These are phyloP conservation scores for Microthyrium microscopicum DNA, from an alignment of 2,329 filamentous ascomycete genomes.

Conservation along the genomic window DNA sequence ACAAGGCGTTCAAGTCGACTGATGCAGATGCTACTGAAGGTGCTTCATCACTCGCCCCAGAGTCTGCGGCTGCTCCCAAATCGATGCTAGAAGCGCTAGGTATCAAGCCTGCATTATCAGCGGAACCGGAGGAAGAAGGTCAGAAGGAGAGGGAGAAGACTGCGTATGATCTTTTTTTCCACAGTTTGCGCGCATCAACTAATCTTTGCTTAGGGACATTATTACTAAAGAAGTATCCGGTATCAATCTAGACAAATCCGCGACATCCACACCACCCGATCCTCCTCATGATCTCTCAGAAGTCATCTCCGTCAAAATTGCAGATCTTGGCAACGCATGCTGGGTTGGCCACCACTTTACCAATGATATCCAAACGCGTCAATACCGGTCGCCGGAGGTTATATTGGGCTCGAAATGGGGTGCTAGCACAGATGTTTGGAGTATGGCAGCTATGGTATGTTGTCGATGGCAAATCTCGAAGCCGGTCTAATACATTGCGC, in stretches of 20 bases:
- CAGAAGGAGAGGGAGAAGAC: conserved; percentile 85
- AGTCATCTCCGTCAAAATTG: conserved; percentile 96
- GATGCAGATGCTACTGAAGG: conserved; percentile 31
- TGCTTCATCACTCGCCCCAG: conserved; percentile 21
- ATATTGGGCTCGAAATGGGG: conserved; percentile 96
- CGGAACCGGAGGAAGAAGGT: conserved; percentile 34
- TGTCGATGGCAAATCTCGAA: not conserved
- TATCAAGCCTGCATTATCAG: conserved; percentile 33
- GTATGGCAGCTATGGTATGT: conserved; percentile 95
- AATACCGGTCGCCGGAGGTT: conserved; percentile 93
- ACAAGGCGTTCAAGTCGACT: not conserved
- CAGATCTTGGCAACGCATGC: conserved; percentile 92
- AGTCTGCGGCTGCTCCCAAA: conserved; percentile 18
- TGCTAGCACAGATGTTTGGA: conserved; percentile 98
- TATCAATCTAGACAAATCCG: conserved; percentile 67
- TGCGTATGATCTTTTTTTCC: conserved; percentile 44
- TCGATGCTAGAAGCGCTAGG: conserved; percentile 45
- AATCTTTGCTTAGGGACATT: conserved; percentile 47
- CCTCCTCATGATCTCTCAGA: conserved; percentile 50
- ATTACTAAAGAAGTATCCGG: conserved; percentile 86
- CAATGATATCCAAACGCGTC: conserved; percentile 95
- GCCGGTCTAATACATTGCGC: conserved; percentile 4
- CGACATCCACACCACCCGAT: conserved; percentile 35
- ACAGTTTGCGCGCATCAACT: not conserved
- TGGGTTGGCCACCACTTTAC: conserved; percentile 99